Conservation (phyloP, 2,329 filamentous ascomycete genomes). For the Huntiella abstrusa region DNA sequence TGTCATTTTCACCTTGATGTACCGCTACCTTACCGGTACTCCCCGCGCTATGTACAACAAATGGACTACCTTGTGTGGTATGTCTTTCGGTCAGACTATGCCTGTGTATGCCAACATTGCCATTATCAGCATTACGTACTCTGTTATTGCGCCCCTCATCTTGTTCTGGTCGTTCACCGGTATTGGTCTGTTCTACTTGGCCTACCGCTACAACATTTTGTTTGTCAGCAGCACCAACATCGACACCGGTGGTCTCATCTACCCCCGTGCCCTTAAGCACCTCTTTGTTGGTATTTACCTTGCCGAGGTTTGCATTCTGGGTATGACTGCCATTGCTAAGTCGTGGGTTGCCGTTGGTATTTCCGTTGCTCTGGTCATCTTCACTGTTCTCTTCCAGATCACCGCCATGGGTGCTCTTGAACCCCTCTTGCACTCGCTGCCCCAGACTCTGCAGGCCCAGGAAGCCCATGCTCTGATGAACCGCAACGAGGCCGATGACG, state of each 20-base stretch:
- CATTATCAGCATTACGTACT: constrained; percentile 60
- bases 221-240: constrained; percentile 63
- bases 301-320: constrained; percentile 59
- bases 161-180: constrained; percentile 63
- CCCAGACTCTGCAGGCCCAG: constrained; percentile 36
- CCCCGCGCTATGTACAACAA: constrained; percentile 61
- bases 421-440: constrained; percentile 54
- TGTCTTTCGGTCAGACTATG: constrained; percentile 62
- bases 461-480: constrained; percentile 23
- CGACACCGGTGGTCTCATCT: constrained; percentile 77
- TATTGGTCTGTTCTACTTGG: constrained; percentile 61
- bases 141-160: constrained; percentile 67
- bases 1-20: constrained; percentile 46
- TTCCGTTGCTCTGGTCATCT: constrained; percentile 57
- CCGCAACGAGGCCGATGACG: constrained; percentile 3
- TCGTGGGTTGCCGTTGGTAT: constrained; percentile 52
- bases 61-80: constrained; percentile 47
- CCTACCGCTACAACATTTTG: constrained; percentile 72
- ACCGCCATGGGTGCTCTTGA: constrained; percentile 49
- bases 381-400: constrained; percentile 59
- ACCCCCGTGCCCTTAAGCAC: constrained; percentile 76
- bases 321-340: constrained; percentile 54
- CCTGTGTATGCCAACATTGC: constrained; percentile 58
- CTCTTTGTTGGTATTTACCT: constrained; percentile 67
- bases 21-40: constrained; percentile 54